phyloP scores from a whole-genome alignment of 768 basidiomycete genomes.

The Galerina marginata region DNA sequence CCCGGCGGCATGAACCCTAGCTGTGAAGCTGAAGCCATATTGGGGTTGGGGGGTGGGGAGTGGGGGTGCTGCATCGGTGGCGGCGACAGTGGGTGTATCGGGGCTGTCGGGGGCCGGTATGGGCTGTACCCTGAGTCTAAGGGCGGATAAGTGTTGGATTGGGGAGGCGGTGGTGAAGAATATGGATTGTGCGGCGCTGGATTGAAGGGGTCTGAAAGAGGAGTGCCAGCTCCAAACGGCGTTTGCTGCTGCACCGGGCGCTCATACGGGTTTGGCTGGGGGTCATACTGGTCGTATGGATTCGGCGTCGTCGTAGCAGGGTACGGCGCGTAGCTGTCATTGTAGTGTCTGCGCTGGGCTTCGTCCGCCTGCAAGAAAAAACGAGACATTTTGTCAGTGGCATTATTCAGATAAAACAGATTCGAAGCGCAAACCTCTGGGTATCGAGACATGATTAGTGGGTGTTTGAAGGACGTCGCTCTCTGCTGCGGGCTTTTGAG shows the following conservation, averaged over 20 bases:
- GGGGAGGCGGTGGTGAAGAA: constrained; percentile 29
- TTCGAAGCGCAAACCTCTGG: constrained; percentile 31
- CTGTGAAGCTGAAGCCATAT: background rate
- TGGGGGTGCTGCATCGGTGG: constrained; percentile 17
- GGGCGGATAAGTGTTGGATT: constrained; percentile 14
- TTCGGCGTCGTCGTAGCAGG: constrained; percentile 24
- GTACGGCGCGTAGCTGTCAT: constrained; percentile 69
- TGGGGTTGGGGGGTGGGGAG: constrained; percentile 15
- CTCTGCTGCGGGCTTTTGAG: background rate
- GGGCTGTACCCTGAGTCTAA: constrained; percentile 9
- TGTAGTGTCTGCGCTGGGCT: constrained; percentile 64
- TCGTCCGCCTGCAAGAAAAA: constrained; percentile 59
- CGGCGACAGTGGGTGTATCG: constrained; percentile 25
- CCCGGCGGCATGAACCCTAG: constrained; percentile 17
- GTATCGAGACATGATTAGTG: constrained; percentile 37
- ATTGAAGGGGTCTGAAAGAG: constrained; percentile 45
- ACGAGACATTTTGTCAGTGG: background rate
- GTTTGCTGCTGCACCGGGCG: background rate
- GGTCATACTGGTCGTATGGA: constrained; percentile 21
- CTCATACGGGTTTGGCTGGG: background rate
- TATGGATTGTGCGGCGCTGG: constrained; percentile 36
- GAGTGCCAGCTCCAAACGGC: constrained; percentile 18
- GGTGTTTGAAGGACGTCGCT: background rate
- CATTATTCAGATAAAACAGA: background rate
- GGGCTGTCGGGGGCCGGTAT: constrained; percentile 18